phyloP scores from a whole-genome alignment of 2,329 filamentous ascomycete genomes.

The Neonectria faginata region DNA sequence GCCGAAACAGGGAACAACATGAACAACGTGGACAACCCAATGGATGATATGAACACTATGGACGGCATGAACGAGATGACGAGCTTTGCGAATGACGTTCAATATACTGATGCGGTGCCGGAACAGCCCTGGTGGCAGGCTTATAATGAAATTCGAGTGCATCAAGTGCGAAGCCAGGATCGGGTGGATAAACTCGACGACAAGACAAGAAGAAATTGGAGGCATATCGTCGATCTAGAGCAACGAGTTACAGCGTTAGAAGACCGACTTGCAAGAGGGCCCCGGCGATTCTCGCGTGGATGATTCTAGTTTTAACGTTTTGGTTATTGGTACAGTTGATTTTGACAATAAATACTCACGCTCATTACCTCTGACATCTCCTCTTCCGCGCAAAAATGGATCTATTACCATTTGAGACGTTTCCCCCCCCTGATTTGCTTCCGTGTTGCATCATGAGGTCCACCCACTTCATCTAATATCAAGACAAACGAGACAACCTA shows the following conservation, averaged over 20 bases:
- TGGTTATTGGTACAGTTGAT: not conserved
- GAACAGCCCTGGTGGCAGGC: not conserved
- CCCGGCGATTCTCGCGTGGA: not conserved
- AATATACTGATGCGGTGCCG: not conserved
- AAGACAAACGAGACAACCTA: not conserved
- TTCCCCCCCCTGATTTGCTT: no score
- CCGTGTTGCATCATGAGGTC: no score
- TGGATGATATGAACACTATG: not conserved
- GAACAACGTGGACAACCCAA: not conserved
- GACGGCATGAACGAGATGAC: not conserved
- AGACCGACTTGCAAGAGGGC: not conserved
- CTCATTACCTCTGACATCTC: not conserved
- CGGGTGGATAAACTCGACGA: not conserved
- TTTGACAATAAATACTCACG: not conserved
- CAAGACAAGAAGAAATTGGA: not conserved
- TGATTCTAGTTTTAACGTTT: not conserved
- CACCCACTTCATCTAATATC: not conserved
- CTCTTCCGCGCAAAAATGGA: not conserved
- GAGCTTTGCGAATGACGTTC: not conserved
- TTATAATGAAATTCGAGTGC: not conserved
- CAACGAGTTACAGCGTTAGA: not conserved
- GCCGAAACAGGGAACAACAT: not conserved
- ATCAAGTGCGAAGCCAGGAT: not conserved
- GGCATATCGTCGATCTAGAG: not conserved
- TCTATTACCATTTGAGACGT: not conserved